Percentiles rank a stretch among this genome's conserved stretches.
phyloP scores from a whole-genome alignment of 768 basidiomycete species.

The Lactarius vividus region DNA sequence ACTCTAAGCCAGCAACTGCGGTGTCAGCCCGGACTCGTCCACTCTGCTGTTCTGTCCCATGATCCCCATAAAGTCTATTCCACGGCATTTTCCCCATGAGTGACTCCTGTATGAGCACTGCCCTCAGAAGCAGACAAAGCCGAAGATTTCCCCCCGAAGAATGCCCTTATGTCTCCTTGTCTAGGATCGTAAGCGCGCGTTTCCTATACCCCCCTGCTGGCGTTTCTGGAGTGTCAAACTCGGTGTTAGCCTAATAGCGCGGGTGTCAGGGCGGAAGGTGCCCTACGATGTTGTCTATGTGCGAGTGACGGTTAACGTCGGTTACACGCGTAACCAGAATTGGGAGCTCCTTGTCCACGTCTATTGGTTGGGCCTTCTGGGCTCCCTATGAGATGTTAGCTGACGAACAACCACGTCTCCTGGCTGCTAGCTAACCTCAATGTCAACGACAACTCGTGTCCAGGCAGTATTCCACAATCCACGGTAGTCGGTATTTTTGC shows the following conservation, averaged over 20 bases:
- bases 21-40: neutral
- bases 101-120: slow-evolving; percentile 34
- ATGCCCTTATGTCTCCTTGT: slow-evolving; percentile 71
- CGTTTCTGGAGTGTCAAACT: slow-evolving; percentile 42
- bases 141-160: slow-evolving; percentile 50
- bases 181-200: slow-evolving; percentile 66
- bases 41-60: neutral
- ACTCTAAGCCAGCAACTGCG: neutral
- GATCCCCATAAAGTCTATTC: slow-evolving; percentile 5
- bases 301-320: slow-evolving; percentile 54
- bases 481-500: slow-evolving; percentile 39
- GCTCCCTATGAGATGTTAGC: slow-evolving; percentile 32
- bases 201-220: slow-evolving; percentile 76
- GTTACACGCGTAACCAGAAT: slow-evolving; percentile 46
- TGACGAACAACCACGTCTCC: neutral
- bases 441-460: slow-evolving; percentile 52
- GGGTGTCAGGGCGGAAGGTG: neutral
- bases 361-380: slow-evolving; percentile 29
- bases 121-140: slow-evolving; percentile 27
- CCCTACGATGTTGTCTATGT: slow-evolving; percentile 57
- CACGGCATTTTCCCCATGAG: neutral
- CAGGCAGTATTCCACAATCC: slow-evolving; percentile 70
- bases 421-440: slow-evolving; percentile 49
- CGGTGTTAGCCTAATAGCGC: neutral
- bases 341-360: slow-evolving; percentile 33